phyloP scores from a whole-genome alignment of 345 rosid genomes.

The Eucalyptus paniculata region DNA sequence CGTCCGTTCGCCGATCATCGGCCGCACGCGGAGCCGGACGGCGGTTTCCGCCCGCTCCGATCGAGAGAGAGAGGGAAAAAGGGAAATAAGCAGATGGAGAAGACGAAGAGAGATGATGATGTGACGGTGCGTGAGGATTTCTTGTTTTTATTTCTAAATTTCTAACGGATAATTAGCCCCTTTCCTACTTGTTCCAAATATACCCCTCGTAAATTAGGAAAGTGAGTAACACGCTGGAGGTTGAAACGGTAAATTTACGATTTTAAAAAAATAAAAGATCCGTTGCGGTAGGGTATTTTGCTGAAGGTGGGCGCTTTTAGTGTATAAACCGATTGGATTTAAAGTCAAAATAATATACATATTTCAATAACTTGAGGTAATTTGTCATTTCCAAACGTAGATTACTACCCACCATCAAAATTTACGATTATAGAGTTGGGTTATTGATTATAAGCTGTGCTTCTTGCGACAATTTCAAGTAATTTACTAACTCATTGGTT shows the following conservation, averaged over 20 bases:
- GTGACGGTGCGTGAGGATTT: no score
- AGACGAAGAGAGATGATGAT: no score
- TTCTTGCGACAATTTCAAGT: background rate
- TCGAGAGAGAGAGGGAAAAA: background rate
- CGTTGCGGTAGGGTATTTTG: background rate
- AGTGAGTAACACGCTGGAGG: background rate
- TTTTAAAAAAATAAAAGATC: background rate
- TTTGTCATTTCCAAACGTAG: background rate
- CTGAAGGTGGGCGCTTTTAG: background rate
- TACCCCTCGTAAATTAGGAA: background rate
- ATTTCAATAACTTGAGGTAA: no score
- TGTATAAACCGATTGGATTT: no score
- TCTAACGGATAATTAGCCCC: background rate
- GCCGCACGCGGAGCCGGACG: background rate
- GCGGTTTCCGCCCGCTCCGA: background rate
- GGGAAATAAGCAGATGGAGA: no score
- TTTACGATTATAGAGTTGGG: background rate
- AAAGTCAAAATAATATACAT: no score
- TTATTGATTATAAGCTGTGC: background rate
- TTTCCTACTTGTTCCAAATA: background rate
- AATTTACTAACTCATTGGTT: background rate
- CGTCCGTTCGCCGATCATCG: background rate
- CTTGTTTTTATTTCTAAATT: no score
- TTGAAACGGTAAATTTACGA: background rate
- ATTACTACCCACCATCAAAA: no score